Evolutionary conservation across 805 yeast genomes (phyloP).

Genomic region (Starmerella roubikii): DNA sequence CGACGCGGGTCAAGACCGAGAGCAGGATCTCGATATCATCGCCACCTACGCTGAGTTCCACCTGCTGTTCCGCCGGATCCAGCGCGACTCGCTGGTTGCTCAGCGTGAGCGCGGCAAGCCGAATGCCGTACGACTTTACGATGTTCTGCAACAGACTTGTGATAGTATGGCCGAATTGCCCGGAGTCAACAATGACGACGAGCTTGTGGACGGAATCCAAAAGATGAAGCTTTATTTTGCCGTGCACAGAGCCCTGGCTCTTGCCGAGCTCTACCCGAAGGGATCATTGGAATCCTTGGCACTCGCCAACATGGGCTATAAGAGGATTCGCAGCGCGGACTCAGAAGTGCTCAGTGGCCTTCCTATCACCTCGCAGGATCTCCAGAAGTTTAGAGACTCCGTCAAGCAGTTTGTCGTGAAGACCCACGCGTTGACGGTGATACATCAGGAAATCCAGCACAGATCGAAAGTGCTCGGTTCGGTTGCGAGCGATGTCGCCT

Average conservation of each 20-base stretch:
- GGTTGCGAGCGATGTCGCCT: constrained; percentile 35
- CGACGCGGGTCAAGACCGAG: constrained; percentile 35
- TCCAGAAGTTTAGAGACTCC: constrained; percentile 4
- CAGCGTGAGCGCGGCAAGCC: constrained; percentile 2
- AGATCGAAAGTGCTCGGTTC: constrained; percentile 16
- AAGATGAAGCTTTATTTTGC: constrained; percentile 36
- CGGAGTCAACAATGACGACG: constrained; percentile 82
- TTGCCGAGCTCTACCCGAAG: constrained; percentile 3
- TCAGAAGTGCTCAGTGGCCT: constrained; percentile 5
- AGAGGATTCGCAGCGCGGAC: neutral
- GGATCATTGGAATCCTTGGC: constrained; percentile 23
- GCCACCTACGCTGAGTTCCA: constrained; percentile 64
- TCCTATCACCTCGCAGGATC: constrained; percentile 12
- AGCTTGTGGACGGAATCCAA: constrained; percentile 41
- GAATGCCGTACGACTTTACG: constrained; percentile 33
- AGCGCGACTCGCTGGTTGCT: constrained; percentile 50
- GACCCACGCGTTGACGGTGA: constrained; percentile 28
- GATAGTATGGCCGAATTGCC: constrained; percentile 63
- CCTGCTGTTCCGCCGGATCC: constrained; percentile 48
- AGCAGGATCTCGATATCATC: constrained; percentile 58
- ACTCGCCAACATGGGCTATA: constrained; percentile 17
- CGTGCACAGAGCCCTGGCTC: constrained; percentile 19
- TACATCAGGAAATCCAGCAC: constrained; percentile 21
- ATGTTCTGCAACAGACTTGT: constrained; percentile 39
- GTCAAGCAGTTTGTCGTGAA: constrained; percentile 11